A percentile compares a stretch with the other conserved stretches of the same genome.
These are phyloP conservation scores for Dispira parvispora DNA, from an alignment of 192 early-diverging fungal species.

Conservation along the genomic window DNA sequence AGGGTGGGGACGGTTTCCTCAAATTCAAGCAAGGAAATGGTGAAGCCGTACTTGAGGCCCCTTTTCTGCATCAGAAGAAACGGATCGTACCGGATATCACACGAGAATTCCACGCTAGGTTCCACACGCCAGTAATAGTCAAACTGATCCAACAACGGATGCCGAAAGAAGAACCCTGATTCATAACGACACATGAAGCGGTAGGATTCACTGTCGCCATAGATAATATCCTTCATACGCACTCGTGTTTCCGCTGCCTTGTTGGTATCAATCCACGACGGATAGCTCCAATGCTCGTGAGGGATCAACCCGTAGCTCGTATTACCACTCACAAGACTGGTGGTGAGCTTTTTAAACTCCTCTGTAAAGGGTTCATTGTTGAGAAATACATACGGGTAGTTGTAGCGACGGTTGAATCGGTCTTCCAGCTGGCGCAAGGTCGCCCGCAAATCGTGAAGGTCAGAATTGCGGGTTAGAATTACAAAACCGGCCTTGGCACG, in stretches of 20 bases:
- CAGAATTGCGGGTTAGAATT: slow-evolving; percentile 51
- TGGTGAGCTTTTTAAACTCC: slow-evolving; percentile 41
- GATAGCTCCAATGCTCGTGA: slow-evolving; percentile 56
- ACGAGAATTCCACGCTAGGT: slow-evolving; percentile 58
- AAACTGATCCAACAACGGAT: slow-evolving; percentile 45
- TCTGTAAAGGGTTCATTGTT: slow-evolving; percentile 62
- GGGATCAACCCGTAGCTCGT: slow-evolving; percentile 39
- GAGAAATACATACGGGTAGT: slow-evolving; percentile 74
- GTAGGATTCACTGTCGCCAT: slow-evolving; percentile 41
- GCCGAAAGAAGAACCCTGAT: slow-evolving; percentile 63
- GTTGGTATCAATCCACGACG: slow-evolving; percentile 48
- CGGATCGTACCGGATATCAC: slow-evolving; percentile 68
- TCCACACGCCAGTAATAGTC: slow-evolving; percentile 81
- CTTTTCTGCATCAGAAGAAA: slow-evolving; percentile 60
- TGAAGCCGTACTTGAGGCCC: slow-evolving; percentile 57
- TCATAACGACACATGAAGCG: slow-evolving; percentile 54
- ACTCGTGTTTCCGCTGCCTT: slow-evolving; percentile 34
- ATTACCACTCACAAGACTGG: slow-evolving; percentile 7
- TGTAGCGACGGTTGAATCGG: slow-evolving; percentile 51
- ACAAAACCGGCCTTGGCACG: slow-evolving; percentile 52
- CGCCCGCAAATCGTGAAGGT: slow-evolving; percentile 41
- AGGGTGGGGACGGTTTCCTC: slow-evolving; percentile 49
- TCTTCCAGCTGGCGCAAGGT: slow-evolving; percentile 53
- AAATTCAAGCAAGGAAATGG: slow-evolving; percentile 49
- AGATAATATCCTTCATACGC: slow-evolving; percentile 40